These are phyloP conservation scores for Lyophyllum atratum DNA, from an alignment of 768 basidiomycete genomes.

Conservation along the genomic window DNA sequence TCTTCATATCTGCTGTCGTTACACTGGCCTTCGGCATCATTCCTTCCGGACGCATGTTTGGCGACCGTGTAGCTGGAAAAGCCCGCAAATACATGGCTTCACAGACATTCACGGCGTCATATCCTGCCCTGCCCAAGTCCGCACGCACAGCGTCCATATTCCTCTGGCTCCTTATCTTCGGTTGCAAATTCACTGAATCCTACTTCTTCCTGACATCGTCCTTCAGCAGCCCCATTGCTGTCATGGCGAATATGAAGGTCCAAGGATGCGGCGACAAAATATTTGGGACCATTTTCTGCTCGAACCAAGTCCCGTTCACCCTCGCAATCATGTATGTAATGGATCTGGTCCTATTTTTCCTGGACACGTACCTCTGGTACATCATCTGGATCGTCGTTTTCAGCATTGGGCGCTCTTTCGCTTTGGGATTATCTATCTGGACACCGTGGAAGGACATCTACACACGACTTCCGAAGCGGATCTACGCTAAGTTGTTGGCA, in stretches of 20 bases:
- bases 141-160: conserved; percentile 83
- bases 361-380: conserved; percentile 99
- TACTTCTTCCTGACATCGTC: conserved; percentile 98
- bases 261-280: conserved; percentile 86
- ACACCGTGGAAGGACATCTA: conserved; percentile 99
- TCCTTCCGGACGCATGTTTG: conserved; percentile 98
- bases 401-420: conserved; percentile 87
- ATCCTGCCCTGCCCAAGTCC: conserved; percentile 71
- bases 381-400: conserved; percentile 98
- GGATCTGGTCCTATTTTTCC: conserved; percentile 97
- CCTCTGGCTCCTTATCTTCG: conserved; percentile 91
- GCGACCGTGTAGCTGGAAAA: conserved; percentile 96
- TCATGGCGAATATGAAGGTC: conserved; percentile 95
- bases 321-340: conserved; percentile 99
- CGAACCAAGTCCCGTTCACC: conserved; percentile 92
- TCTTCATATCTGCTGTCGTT: conserved; percentile 84
- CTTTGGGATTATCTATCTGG: conserved; percentile 96
- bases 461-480: conserved; percentile 93
- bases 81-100: conserved; percentile 98
- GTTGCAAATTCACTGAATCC: conserved; percentile 96
- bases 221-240: conserved; percentile 94
- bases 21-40: conserved; percentile 85
- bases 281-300: conserved; percentile 80
- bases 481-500: conserved; percentile 95
- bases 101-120: conserved; percentile 98